These are phyloP conservation scores for Fusarium tricinctum DNA, from an alignment of 2,329 filamentous ascomycete genomes.

Conservation along the genomic window DNA sequence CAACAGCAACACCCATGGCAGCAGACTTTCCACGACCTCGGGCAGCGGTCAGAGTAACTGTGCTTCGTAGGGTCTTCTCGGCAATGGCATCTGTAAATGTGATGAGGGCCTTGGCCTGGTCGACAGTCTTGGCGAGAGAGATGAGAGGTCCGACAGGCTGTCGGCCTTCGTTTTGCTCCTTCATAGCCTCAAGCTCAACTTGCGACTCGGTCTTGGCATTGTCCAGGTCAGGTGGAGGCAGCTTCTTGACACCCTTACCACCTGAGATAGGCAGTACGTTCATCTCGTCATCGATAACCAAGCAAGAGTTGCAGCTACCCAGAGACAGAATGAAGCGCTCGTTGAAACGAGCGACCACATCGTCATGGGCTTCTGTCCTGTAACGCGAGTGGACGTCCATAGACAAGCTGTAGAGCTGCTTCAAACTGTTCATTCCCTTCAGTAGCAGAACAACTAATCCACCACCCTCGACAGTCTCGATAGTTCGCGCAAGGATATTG, in stretches of 20 bases:
- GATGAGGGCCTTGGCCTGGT: slow-evolving; percentile 96
- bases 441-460: slow-evolving; percentile 90
- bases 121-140: slow-evolving; percentile 87
- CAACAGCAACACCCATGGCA: slow-evolving; percentile 92
- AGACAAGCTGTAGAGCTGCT: slow-evolving; percentile 94
- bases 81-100: slow-evolving; percentile 97
- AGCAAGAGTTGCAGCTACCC: slow-evolving; percentile 92
- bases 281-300: slow-evolving; percentile 97
- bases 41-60: slow-evolving; percentile 91
- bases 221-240: slow-evolving; percentile 82
- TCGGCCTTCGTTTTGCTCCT: slow-evolving; percentile 86
- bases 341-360: slow-evolving; percentile 96
- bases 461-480: slow-evolving; percentile 97
- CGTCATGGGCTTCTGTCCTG: slow-evolving; percentile 93
- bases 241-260: slow-evolving; percentile 86
- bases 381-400: slow-evolving; percentile 99
- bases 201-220: slow-evolving; percentile 79
- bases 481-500: slow-evolving; percentile 93
- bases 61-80: slow-evolving; percentile 94
- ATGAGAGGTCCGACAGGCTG: slow-evolving; percentile 89
- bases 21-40: slow-evolving; percentile 98
- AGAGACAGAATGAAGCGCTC: slow-evolving; percentile 96
- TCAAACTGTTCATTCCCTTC: slow-evolving; percentile 97
- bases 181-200: slow-evolving; percentile 85
- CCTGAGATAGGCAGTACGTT: slow-evolving; percentile 98